A percentile compares a stretch with the other conserved stretches of the same genome.
phyloP scores from a whole-genome alignment of 1,139 yeast genomes.

The Scheffersomyces stambukii region DNA sequence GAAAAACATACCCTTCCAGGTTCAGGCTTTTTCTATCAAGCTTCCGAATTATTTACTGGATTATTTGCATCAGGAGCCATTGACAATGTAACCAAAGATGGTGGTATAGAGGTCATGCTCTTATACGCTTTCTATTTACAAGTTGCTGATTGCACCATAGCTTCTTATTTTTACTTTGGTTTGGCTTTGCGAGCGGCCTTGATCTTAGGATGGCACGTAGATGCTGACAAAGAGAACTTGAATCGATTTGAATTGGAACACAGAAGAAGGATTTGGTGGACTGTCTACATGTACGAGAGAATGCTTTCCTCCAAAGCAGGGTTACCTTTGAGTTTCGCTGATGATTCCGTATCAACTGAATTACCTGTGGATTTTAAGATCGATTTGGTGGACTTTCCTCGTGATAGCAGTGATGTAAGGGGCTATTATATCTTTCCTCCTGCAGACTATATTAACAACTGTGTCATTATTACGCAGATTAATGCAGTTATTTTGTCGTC shows the following conservation, averaged over 20 bases:
- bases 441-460: constrained; percentile 73
- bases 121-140: constrained; percentile 78
- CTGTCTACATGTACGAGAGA: constrained; percentile 83
- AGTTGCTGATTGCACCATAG: constrained; percentile 81
- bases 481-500: constrained; percentile 71
- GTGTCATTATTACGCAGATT: constrained; percentile 77
- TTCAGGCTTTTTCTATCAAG: constrained; percentile 70
- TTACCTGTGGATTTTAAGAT: constrained; percentile 70
- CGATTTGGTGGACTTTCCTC: constrained; percentile 48
- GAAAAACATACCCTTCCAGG: constrained; percentile 57
- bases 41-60: constrained; percentile 71
- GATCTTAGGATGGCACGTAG: constrained; percentile 79
- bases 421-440: constrained; percentile 71
- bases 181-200: constrained; percentile 72
- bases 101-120: constrained; percentile 76
- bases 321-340: constrained; percentile 71
- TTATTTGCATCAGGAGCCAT: constrained; percentile 76
- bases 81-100: constrained; percentile 71
- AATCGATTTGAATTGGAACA: constrained; percentile 72
- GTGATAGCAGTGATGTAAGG: constrained; percentile 47
- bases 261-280: constrained; percentile 85
- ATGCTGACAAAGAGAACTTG: constrained; percentile 63
- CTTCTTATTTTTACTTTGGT: constrained; percentile 79
- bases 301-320: constrained; percentile 87
- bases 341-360: constrained; percentile 73